Percentiles rank a stretch among this genome's conserved stretches.
Evolutionary conservation across 176 grass and related monocot genomes (phyloP).

Genomic region (Oryza coarctata): DNA sequence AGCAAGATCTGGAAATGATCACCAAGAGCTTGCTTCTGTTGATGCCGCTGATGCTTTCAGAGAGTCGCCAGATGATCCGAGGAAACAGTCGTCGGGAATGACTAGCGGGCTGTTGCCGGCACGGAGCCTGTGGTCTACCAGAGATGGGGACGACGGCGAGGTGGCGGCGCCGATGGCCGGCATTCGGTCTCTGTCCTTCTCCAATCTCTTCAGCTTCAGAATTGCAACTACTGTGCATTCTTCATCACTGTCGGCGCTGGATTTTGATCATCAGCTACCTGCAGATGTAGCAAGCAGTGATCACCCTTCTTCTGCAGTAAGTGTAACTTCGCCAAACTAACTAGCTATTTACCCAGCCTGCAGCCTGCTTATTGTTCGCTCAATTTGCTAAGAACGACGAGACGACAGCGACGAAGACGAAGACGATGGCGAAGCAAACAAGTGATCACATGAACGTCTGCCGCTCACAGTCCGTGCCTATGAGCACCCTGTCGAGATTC

Average conservation of each 20-base stretch:
- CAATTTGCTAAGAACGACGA: not conserved
- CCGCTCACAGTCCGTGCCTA: constrained; percentile 44
- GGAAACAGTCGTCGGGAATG: not conserved
- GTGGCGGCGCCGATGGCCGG: not conserved
- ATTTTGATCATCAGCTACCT: not conserved
- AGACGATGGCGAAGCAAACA: not conserved
- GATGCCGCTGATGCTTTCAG: constrained; percentile 22
- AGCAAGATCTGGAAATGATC: constrained; percentile 17
- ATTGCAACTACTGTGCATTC: not conserved
- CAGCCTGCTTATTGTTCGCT: not conserved
- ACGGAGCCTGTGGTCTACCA: constrained; percentile 45
- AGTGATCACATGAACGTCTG: constrained; percentile 2
- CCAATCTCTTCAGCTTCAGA: constrained; percentile 51
- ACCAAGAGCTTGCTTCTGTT: constrained; percentile 35
- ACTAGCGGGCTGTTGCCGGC: constrained; percentile 49
- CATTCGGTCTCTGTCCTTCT: constrained; percentile 46
- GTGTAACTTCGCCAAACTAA: not conserved
- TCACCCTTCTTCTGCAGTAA: not conserved
- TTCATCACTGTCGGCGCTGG: not conserved
- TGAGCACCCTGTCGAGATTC: constrained; percentile 14
- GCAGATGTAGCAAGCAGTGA: not conserved
- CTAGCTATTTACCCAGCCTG: not conserved
- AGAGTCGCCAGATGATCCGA: not conserved
- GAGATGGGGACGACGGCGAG: not conserved
- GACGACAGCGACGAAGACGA: not conserved